Evolutionary conservation across 495 filamentous ascomycete species (phyloP), one percentile per base, ranked within the genome.

Genomic region (Talaromyces nanjingensis): DNA sequence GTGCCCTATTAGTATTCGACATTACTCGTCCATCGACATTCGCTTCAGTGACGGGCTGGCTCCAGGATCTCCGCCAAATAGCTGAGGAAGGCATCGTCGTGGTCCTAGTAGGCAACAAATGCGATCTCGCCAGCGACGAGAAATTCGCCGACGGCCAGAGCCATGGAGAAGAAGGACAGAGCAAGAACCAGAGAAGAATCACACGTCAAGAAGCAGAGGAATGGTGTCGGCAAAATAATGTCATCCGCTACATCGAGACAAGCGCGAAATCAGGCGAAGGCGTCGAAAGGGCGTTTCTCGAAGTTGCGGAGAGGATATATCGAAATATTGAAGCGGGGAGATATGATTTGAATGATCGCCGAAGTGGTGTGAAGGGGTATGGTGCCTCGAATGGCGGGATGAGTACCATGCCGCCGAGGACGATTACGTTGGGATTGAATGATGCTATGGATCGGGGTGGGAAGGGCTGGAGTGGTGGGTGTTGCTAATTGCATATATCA

Each of bases 191-290:
- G 74, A 83, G 93, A 63, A 87, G 91, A 69, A 90, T 98, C 1
- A 87, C 89, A 1, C 76, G 73, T 42, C 79, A 86, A 55, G 93
- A 97, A 74, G 94, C 94, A 6, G 85, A 90, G 68, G 89, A 89
- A 59, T 98, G 94, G 94, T 94, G 91, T 37, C 78, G 79, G 60
- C 73, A 79, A 65, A 96, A 97, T 74, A 87, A 87, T 58, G 84
- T 97, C 18, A 83, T 96, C 64, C 84, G 89, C 67, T 97, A 96
- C 72, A 90, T 97, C 57, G 94, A 98, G 77, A 98, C 94, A n/a
- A 89, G 85, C 63, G 94, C 94, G 42, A 98, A 97, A 78, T 92
- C 86, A 42, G 94, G 94, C 24, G 91, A 94, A 72, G 90, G 90
- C 22, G 94, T 98, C 37, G 94, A 98, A 74, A 81, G 86, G 64